Conservation (phyloP, 495 filamentous ascomycete species). For the Penicillium chermesinum region DNA sequence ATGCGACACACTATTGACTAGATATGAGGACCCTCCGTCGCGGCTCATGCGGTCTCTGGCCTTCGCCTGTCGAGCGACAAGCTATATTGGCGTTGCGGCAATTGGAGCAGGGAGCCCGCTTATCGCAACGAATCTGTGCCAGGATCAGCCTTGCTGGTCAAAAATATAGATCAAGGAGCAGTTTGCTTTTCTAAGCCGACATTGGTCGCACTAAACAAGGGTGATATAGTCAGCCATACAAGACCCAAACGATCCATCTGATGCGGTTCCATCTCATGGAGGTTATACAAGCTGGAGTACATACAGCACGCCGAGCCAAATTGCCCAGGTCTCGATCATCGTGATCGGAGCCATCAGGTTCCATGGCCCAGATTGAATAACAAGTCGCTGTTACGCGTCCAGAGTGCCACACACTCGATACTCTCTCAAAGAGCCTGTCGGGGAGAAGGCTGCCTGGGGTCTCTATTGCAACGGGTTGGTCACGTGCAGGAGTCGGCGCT, state of each 20-base stretch:
- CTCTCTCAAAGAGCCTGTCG: no score
- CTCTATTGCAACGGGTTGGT: no score
- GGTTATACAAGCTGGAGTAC: conserved; percentile 14
- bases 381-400: neutral
- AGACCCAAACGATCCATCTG: no score
- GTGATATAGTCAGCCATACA: no score
- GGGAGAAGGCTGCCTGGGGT: no score
- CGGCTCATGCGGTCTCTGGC: conserved; percentile 53
- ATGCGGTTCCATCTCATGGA: no score
- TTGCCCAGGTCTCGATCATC: conserved; percentile 18
- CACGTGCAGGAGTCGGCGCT: no score
- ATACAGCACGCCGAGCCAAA: conserved; percentile 29
- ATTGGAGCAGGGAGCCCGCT: conserved; percentile 42
- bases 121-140: conserved; percentile 42
- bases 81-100: conserved; percentile 39
- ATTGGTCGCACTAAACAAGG: conserved; percentile 42
- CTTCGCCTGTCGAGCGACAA: conserved; percentile 55
- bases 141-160: neutral
- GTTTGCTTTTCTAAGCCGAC: conserved; percentile 46
- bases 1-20: conserved; percentile 53
- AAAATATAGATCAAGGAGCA: neutral
- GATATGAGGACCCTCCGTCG: conserved; percentile 63
- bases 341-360: conserved; percentile 32
- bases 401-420: no score
- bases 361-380: conserved; percentile 30